Percentiles rank a stretch among this genome's conserved stretches.
Evolutionary conservation across 192 early-diverging fungal genomes (phyloP).

Genomic region (Umbelopsis vinacea): DNA sequence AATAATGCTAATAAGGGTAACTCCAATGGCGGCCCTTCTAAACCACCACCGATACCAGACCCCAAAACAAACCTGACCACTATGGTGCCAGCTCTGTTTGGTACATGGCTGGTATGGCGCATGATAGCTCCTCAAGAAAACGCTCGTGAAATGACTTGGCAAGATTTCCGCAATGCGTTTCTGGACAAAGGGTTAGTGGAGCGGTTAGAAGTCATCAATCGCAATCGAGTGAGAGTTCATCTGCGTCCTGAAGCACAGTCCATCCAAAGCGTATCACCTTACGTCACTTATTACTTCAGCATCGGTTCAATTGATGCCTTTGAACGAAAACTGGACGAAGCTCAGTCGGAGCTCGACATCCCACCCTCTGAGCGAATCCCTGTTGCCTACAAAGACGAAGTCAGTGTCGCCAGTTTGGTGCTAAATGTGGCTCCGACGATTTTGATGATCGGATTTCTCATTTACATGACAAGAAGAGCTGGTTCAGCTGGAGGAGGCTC

Average conservation of each 20-base stretch:
- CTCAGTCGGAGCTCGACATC: conserved; percentile 91
- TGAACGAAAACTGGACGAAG: conserved; percentile 87
- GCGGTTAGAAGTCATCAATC: conserved; percentile 87
- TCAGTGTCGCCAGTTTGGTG: conserved; percentile 71
- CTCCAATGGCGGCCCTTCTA: conserved; percentile 25
- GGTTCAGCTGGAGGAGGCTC: conserved; percentile 63
- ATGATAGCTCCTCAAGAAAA: conserved; percentile 49
- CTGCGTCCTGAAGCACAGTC: conserved; percentile 67
- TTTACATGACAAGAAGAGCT: conserved; percentile 86
- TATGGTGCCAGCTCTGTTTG: conserved; percentile 37
- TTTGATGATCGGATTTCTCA: conserved; percentile 84
- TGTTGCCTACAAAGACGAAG: conserved; percentile 87
- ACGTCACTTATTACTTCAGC: conserved; percentile 73
- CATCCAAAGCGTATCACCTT: conserved; percentile 37
- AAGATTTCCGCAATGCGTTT: conserved; percentile 88
- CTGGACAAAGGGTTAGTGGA: conserved; percentile 94
- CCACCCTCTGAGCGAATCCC: conserved; percentile 90
- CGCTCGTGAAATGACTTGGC: conserved; percentile 86
- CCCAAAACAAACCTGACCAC: conserved; percentile 31
- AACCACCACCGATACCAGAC: conserved; percentile 28
- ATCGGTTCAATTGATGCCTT: conserved; percentile 96
- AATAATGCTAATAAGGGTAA: not conserved
- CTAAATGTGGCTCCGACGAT: conserved; percentile 94
- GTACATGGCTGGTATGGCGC: conserved; percentile 56
- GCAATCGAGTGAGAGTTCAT: conserved; percentile 80